phyloP scores from a whole-genome alignment of 1,284 basidiomycete species.

The Hymenochaete sp. region DNA sequence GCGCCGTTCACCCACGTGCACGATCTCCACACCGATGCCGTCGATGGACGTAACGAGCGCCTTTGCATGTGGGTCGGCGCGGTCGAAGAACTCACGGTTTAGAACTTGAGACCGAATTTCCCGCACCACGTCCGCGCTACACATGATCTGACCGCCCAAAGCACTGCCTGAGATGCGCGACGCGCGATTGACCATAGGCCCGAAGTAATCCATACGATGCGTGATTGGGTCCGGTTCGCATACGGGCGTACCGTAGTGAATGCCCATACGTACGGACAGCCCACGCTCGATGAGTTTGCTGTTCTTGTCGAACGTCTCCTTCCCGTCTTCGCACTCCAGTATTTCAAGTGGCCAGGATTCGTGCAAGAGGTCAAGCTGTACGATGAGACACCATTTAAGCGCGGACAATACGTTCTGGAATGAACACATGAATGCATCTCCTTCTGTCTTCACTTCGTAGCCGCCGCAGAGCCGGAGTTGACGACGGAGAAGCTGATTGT shows the following conservation, averaged over 20 bases:
- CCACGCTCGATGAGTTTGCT: conserved; percentile 79
- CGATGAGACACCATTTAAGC: conserved; percentile 85
- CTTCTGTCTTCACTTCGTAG: conserved; percentile 99
- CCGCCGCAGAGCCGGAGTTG: conserved; percentile 89
- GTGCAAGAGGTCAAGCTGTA: conserved; percentile 81
- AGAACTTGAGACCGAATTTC: conserved; percentile 66
- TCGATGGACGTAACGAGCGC: conserved; percentile 63
- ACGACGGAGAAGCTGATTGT: conserved; percentile 83
- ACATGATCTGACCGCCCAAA: conserved; percentile 92
- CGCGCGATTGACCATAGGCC: conserved; percentile 88
- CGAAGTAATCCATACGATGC: conserved; percentile 95
- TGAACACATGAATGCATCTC: conserved; percentile 98
- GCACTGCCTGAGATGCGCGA: conserved; percentile 81
- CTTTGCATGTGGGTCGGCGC: conserved; percentile 39
- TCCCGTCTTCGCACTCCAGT: conserved; percentile 87
- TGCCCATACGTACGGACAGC: conserved; percentile 94
- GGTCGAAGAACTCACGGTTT: conserved; percentile 44
- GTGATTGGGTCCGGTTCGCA: conserved; percentile 95
- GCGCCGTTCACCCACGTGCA: conserved; percentile 81
- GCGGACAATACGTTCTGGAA: conserved; percentile 87
- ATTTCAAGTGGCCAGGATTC: conserved; percentile 93
- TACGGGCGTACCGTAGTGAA: conserved; percentile 87
- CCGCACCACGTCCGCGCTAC: conserved; percentile 81
- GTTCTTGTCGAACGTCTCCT: conserved; percentile 64
- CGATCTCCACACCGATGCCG: conserved; percentile 66